These are phyloP conservation scores for Arabidopsis thaliana DNA, from an alignment of 345 rosid genomes.

Conservation along the genomic window DNA sequence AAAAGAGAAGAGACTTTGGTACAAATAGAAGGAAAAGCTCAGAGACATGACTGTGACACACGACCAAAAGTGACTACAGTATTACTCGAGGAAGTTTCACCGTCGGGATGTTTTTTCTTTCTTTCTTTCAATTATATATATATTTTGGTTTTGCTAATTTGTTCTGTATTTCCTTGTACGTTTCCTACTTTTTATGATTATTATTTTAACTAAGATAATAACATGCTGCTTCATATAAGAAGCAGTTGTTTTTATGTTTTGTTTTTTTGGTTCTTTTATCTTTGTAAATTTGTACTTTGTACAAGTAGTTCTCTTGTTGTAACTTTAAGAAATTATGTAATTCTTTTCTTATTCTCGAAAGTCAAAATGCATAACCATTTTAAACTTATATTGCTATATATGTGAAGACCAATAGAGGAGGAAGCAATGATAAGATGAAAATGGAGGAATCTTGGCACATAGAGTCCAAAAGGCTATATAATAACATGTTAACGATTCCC, in stretches of 20 bases:
- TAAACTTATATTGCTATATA: background rate
- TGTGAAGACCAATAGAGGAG: background rate
- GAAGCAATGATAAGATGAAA: background rate
- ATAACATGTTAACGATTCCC: constrained; percentile 14
- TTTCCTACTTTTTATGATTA: constrained; percentile 10
- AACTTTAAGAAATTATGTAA: background rate
- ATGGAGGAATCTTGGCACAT: constrained; percentile 18
- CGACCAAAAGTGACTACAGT: constrained; percentile 21
- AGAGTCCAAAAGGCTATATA: background rate
- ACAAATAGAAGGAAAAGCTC: constrained; percentile 20
- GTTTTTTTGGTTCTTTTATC: background rate
- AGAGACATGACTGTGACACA: constrained; percentile 38
- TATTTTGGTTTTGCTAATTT: constrained; percentile 37
- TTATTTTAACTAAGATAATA: constrained; percentile 28
- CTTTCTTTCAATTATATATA: background rate
- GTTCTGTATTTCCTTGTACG: constrained; percentile 2
- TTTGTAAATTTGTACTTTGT: constrained; percentile 43
- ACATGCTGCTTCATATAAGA: constrained; percentile 20
- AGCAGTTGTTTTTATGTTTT: constrained; percentile 15
- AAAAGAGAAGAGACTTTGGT: constrained; percentile 17
- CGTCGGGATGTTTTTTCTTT: constrained; percentile 24
- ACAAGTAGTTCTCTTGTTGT: constrained; percentile 29
- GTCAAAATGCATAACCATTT: background rate
- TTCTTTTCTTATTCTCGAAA: background rate
- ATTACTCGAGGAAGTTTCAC: background rate